Evolutionary conservation across 208 protist species (phyloP).

Genomic region (Crithidia fasciculata): DNA sequence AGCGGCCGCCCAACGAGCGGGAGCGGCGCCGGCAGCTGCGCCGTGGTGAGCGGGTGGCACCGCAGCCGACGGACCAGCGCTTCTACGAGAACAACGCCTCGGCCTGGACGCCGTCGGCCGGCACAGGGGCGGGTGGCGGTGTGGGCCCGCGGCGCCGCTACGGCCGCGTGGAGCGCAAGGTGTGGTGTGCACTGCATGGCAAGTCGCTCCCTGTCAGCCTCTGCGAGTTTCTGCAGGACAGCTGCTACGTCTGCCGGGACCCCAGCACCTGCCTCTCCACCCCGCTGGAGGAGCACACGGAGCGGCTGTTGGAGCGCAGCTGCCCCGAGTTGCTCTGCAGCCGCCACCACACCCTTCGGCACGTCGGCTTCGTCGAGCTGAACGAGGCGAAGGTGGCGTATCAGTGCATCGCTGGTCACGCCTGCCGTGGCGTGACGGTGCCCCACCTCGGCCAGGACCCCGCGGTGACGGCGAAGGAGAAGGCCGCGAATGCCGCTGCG

Average conservation of each 20-base stretch:
- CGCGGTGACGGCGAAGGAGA: not conserved
- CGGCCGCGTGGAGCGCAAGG: slow-evolving; percentile 49
- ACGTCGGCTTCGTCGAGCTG: slow-evolving; percentile 76
- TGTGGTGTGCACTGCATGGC: slow-evolving; percentile 84
- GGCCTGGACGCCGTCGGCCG: slow-evolving; percentile 32
- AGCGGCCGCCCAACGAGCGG: slow-evolving; percentile 2
- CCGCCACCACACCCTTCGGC: slow-evolving; percentile 73
- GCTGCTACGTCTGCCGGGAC: slow-evolving; percentile 82
- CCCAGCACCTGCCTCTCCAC: slow-evolving; percentile 75
- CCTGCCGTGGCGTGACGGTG: slow-evolving; percentile 66
- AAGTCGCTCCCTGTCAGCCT: slow-evolving; percentile 64
- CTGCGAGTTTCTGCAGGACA: slow-evolving; percentile 70
- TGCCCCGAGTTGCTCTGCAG: slow-evolving; percentile 81
- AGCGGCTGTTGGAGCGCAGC: slow-evolving; percentile 42
- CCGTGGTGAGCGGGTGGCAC: slow-evolving; percentile 18
- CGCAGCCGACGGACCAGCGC: slow-evolving; percentile 20
- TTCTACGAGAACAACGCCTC: slow-evolving; percentile 32
- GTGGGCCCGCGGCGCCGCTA: slow-evolving; percentile 23
- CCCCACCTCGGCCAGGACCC: slow-evolving; percentile 26
- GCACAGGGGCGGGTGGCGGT: not conserved
- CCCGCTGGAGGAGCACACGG: slow-evolving; percentile 67
- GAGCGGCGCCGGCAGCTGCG: slow-evolving; percentile 16
- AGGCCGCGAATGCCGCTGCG: slow-evolving; percentile 8
- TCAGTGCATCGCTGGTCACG: slow-evolving; percentile 70
- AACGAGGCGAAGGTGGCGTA: slow-evolving; percentile 65